A percentile compares a stretch with the other conserved stretches of the same genome.
These are phyloP conservation scores for Clavulina sp. DNA, from an alignment of 768 basidiomycete genomes.

Conservation along the genomic window DNA sequence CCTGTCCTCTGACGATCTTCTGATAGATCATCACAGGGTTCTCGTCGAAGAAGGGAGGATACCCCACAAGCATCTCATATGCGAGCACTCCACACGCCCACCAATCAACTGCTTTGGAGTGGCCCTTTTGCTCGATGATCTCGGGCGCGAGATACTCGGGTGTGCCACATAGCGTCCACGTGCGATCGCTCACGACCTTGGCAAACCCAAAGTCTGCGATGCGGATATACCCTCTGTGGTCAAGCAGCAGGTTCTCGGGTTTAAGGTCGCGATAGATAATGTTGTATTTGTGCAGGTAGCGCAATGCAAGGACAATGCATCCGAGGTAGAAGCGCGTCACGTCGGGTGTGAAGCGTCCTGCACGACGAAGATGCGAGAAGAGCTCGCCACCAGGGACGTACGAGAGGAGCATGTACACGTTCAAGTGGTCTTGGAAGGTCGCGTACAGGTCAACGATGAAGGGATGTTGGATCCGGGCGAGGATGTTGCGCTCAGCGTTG, in stretches of 20 bases:
- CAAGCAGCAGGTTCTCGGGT: conserved; percentile 94
- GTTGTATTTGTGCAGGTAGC: conserved; percentile 88
- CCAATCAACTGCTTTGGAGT: conserved; percentile 97
- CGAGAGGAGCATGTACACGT: conserved; percentile 96
- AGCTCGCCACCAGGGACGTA: conserved; percentile 95
- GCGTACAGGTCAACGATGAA: conserved; percentile 95
- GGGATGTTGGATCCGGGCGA: conserved; percentile 80
- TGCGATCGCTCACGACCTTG: conserved; percentile 92
- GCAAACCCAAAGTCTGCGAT: conserved; percentile 98
- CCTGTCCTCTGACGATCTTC: conserved; percentile 77
- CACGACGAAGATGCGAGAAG: conserved; percentile 88
- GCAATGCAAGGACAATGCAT: conserved; percentile 85
- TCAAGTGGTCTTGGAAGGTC: conserved; percentile 87
- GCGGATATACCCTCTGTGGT: conserved; percentile 81
- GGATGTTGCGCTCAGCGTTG: conserved; percentile 87
- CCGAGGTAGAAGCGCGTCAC: conserved; percentile 97
- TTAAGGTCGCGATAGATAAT: conserved; percentile 98
- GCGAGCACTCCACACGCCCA: conserved; percentile 96
- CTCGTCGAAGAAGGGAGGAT: conserved; percentile 96
- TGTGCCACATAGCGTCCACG: conserved; percentile 93
- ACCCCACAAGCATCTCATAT: conserved; percentile 98
- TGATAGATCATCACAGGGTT: conserved; percentile 98
- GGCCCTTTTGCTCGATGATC: conserved; percentile 93
- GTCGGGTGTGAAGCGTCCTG: conserved; percentile 87
- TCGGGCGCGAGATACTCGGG: conserved; percentile 97